These are phyloP conservation scores for Acacia crassicarpa DNA, from an alignment of 306 rosid genomes.

Conservation along the genomic window DNA sequence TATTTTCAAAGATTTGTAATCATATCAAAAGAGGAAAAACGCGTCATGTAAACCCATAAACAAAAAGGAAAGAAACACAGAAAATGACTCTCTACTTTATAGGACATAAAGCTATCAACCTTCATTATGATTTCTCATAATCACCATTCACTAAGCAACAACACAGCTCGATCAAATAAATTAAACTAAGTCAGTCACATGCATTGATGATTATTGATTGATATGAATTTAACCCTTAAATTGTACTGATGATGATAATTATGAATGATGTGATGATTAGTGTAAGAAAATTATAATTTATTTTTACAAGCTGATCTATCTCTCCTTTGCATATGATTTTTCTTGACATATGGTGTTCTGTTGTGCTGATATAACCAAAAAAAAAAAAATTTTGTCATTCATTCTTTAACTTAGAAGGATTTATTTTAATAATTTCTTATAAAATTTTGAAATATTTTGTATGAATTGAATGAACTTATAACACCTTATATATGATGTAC, in stretches of 20 bases:
- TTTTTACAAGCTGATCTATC: no score
- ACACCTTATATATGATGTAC: background rate
- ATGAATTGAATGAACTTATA: no score
- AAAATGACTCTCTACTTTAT: background rate
- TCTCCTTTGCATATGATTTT: no score
- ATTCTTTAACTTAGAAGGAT: background rate
- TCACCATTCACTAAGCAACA: background rate
- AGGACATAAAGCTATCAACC: background rate
- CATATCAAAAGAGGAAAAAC: background rate
- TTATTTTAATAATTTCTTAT: background rate
- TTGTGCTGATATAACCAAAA: background rate
- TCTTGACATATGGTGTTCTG: no score
- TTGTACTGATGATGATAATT: background rate
- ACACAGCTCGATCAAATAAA: background rate
- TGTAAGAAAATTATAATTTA: background rate
- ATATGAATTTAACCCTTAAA: background rate
- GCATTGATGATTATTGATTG: background rate
- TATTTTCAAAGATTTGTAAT: conserved; percentile 10
- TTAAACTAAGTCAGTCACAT: background rate
- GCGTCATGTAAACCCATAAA: background rate
- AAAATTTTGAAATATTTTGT: background rate
- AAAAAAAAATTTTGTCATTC: no score
- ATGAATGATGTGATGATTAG: background rate
- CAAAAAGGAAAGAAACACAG: background rate
- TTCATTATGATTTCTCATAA: background rate